Conservation (phyloP, 495 filamentous ascomycete genomes). For the Penicillium steckii region DNA sequence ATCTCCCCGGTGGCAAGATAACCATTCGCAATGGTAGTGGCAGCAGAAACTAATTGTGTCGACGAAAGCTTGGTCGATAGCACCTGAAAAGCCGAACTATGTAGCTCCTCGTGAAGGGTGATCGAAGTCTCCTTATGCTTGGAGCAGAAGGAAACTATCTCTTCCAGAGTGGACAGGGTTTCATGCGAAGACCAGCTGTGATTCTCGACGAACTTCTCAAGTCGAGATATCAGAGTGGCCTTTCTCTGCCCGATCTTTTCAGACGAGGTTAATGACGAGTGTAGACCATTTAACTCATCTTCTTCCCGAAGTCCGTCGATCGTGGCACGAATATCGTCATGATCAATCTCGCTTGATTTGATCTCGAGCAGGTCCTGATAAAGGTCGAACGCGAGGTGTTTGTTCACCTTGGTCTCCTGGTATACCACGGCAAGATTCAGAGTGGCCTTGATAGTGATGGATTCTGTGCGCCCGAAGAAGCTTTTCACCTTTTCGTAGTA, state of each 20-base stretch:
- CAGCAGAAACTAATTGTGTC: constrained; percentile 27
- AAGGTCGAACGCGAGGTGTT: constrained; percentile 29
- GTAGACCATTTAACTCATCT: constrained; percentile 28
- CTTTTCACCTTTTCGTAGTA: constrained; percentile 31
- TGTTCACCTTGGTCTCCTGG: constrained; percentile 36
- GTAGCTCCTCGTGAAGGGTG: constrained; percentile 23
- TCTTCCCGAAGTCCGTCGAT: constrained; percentile 38
- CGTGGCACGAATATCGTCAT: constrained; percentile 30
- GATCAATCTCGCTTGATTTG: constrained; percentile 29
- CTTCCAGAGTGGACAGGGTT: constrained; percentile 30
- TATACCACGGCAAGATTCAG: constrained; percentile 36
- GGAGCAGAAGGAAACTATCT: constrained; percentile 31
- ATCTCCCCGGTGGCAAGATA: constrained; percentile 32
- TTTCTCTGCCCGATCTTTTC: too few species aligned
- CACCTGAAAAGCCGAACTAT: constrained; percentile 32
- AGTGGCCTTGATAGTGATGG: constrained; percentile 36
- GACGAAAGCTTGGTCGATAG: constrained; percentile 30
- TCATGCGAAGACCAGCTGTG: constrained; percentile 40
- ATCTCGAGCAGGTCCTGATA: constrained; percentile 33
- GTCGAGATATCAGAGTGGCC: constrained; percentile 26
- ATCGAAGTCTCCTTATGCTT: constrained; percentile 24
- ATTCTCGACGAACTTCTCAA: constrained; percentile 23
- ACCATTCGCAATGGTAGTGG: constrained; percentile 31
- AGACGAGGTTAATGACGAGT: too few species aligned
- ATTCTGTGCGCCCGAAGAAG: constrained; percentile 30